Percentiles rank a stretch among this genome's conserved stretches.
phyloP scores from a whole-genome alignment of 805 yeast species.

The Yamadazyma sp. region DNA sequence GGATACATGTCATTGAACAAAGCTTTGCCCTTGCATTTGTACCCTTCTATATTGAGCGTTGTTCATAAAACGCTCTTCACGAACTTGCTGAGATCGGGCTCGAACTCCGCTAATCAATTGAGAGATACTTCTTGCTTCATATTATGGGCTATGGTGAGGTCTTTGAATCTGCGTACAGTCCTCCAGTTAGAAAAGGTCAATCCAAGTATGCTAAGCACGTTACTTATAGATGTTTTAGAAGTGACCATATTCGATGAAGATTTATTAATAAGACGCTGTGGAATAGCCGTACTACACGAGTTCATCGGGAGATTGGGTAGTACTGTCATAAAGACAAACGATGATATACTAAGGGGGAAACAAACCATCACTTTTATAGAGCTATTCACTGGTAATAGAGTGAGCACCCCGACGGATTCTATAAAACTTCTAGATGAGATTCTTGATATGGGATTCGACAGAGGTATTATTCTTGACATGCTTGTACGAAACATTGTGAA shows the following conservation, averaged over 20 bases:
- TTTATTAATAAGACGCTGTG: slow-evolving; percentile 72
- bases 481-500: slow-evolving; percentile 6
- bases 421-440: slow-evolving; percentile 19
- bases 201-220: slow-evolving; percentile 19
- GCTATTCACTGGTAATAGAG: slow-evolving; percentile 47
- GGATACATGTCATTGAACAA: slow-evolving; percentile 44
- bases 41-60: slow-evolving; percentile 34
- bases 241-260: slow-evolving; percentile 72
- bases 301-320: slow-evolving; percentile 73
- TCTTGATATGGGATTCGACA: slow-evolving; percentile 25
- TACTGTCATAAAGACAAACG: slow-evolving; percentile 25
- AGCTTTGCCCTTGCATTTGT: slow-evolving; percentile 21
- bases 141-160: slow-evolving; percentile 71
- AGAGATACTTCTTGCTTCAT: slow-evolving; percentile 85
- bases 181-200: background rate
- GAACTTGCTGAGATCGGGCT: slow-evolving; percentile 54
- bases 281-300: slow-evolving; percentile 86
- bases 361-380: slow-evolving; percentile 56
- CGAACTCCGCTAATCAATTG: slow-evolving; percentile 62
- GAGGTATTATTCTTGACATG: slow-evolving; percentile 9
- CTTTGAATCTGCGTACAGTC: slow-evolving; percentile 22
- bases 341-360: slow-evolving; percentile 23
- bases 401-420: slow-evolving; percentile 21
- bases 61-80: slow-evolving; percentile 50
- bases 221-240: slow-evolving; percentile 42